Base-by-base conservation (phyloP, 1,139 yeast genomes). In the Yamadazyma pseudoaaseri region DNA sequence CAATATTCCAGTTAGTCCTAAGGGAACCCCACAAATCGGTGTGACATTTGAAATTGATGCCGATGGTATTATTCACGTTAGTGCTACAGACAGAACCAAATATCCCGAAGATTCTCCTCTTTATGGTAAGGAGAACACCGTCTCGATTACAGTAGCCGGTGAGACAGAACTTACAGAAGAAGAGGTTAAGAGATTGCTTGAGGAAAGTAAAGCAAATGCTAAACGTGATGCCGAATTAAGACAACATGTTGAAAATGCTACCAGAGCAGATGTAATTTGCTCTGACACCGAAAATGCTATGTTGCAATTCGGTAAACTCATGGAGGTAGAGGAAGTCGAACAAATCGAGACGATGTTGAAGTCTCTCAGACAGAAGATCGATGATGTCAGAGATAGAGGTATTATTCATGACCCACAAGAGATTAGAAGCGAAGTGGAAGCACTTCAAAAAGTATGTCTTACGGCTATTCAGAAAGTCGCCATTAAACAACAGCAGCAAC, bases 21-120 rank as follows among this genome's bases (percentile, higher is more conserved):
- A 84, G 48, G 92, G 94, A 12, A 71, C 72, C 5, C 90, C 94
- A 3, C 86, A 84, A 51, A 81, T 84, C 38, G 78, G 76, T 18
- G 92, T 84, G 6, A 65, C 77, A 2, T 84, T 83, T 58, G 86
- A 79, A 52, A 81, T 84, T 37, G 90, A 84, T 59, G 90, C 89
- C 0, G 92, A 84, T 60, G 94, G 95, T 11, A 84, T 84, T 32
- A 81, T 84, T 36, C 80, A 81, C 44, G 92, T 84, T 2, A 69
- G 80, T 38, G 94, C 92, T 0, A 64, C 66, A 17, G 94, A 84
- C 48, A 76, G 73, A 43, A 78, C 81, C 1, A 76, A 81, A 15
- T 65, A 67, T 39, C 65, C 70, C 0, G 54, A 59, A 31, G 58
- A 50, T 33, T 52, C 52, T 39, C 55, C 49, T 13, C 48, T 56